A percentile compares a stretch with the other conserved stretches of the same genome.
Conservation (phyloP, 192 early-diverging fungal genomes). For the Gigaspora rosea region DNA sequence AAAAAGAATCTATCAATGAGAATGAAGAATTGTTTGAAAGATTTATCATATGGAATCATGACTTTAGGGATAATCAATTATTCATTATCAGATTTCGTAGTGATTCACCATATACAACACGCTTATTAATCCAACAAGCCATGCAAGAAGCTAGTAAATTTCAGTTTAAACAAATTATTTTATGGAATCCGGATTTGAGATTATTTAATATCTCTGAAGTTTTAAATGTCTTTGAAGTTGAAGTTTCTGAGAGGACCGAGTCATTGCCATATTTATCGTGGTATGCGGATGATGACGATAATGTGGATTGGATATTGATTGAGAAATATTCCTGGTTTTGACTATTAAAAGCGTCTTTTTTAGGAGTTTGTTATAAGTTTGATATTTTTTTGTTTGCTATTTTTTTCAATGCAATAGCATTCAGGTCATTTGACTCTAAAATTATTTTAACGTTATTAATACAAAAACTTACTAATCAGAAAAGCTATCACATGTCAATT, state of each 20-base stretch:
- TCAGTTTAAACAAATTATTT: no score
- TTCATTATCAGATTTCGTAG: slow-evolving; percentile 7
- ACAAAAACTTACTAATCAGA: no score
- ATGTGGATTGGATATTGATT: slow-evolving; percentile 20
- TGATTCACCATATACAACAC: background rate
- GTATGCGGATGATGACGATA: background rate
- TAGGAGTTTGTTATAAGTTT: no score
- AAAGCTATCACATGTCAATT: no score
- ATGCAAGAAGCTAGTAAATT: no score
- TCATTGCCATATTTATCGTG: slow-evolving; percentile 18
- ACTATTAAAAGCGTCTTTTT: no score
- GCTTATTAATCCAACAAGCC: no score
- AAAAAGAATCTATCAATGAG: background rate
- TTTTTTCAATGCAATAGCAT: no score
- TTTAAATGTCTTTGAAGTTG: background rate
- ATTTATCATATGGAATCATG: no score
- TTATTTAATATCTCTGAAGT: background rate
- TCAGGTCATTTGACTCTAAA: no score
- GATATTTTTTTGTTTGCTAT: no score
- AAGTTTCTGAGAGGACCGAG: background rate
- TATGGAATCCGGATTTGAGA: slow-evolving; percentile 23
- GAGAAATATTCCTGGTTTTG: slow-evolving; percentile 24
- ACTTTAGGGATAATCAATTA: background rate
- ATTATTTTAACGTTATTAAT: no score
- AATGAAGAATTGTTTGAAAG: background rate